Conservation (phyloP, 768 basidiomycete genomes). For the Gloeopeniophorella convolvens region DNA sequence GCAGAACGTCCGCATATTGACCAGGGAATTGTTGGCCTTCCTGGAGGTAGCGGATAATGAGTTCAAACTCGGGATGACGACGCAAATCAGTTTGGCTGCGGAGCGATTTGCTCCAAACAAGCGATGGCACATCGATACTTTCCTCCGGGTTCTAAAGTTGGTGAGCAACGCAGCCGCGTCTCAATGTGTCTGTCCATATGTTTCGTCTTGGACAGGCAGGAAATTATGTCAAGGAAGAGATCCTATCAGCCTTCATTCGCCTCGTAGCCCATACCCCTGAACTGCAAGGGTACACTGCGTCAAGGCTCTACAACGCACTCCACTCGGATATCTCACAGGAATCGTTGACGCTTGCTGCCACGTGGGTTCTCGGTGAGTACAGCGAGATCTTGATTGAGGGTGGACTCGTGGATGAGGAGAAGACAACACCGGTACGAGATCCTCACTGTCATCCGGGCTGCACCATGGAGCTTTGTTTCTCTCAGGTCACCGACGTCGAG, state of each 20-base stretch:
- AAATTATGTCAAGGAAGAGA: slow-evolving; percentile 96
- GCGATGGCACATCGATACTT: slow-evolving; percentile 98
- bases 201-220: slow-evolving; percentile 59
- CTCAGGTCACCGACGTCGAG: slow-evolving; percentile 71
- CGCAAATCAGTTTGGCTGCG: slow-evolving; percentile 92
- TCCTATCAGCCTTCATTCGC: slow-evolving; percentile 90
- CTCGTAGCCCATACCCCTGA: slow-evolving; percentile 96
- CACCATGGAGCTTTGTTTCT: slow-evolving; percentile 2
- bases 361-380: slow-evolving; percentile 97
- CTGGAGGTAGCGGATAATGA: slow-evolving; percentile 98
- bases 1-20: slow-evolving; percentile 84
- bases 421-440: slow-evolving; percentile 52
- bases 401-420: slow-evolving; percentile 75
- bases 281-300: slow-evolving; percentile 90
- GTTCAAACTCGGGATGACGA: slow-evolving; percentile 97
- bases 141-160: slow-evolving; percentile 84
- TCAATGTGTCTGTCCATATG: background rate
- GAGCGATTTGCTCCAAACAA: slow-evolving; percentile 97
- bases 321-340: slow-evolving; percentile 94
- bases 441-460: background rate
- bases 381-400: slow-evolving; percentile 83
- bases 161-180: slow-evolving; percentile 39
- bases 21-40: slow-evolving; percentile 90
- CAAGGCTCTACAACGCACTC: slow-evolving; percentile 82
- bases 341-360: slow-evolving; percentile 84